Percentiles rank a stretch among this genome's conserved stretches.
Evolutionary conservation across 306 rosid genomes (phyloP).

Genomic region (Quercus glauca): DNA sequence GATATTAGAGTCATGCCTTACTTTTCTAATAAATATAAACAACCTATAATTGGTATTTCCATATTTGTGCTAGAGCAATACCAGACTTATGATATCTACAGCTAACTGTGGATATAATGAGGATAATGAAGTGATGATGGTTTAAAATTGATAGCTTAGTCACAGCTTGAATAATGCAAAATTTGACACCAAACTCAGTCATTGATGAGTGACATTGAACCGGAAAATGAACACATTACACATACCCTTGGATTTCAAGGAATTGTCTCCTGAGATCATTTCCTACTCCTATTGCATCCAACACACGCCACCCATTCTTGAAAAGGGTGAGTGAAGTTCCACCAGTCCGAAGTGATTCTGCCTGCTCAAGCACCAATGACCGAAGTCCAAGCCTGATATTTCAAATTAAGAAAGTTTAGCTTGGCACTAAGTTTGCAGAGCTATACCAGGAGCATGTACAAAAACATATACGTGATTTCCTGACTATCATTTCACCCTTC

Average conservation of each 20-base stretch:
- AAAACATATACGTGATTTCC: not conserved
- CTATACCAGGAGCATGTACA: too few relatives aligned
- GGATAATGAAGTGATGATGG: too few relatives aligned
- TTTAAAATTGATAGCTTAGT: too few relatives aligned
- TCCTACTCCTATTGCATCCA: constrained; percentile 90
- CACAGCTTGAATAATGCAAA: not conserved
- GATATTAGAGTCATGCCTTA: too few relatives aligned
- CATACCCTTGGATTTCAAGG: constrained; percentile 79
- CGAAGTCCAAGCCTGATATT: constrained; percentile 64
- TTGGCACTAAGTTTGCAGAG: too few relatives aligned
- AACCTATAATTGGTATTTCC: not conserved
- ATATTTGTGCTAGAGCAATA: not conserved
- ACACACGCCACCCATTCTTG: constrained; percentile 86
- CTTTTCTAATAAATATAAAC: not conserved
- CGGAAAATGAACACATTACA: not conserved
- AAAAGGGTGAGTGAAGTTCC: constrained; percentile 91
- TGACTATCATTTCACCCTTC: not conserved
- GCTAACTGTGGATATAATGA: too few relatives aligned
- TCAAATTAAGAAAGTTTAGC: too few relatives aligned
- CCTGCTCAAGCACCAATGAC: constrained; percentile 63
- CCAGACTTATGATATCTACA: not conserved
- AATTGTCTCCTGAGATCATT: constrained; percentile 66
- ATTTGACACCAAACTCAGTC: not conserved
- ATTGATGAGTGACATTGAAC: not conserved
- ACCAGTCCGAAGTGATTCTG: constrained; percentile 55